A percentile compares a stretch with the other conserved stretches of the same genome.
Conservation (phyloP, 75 land plant genomes). For the Pseudotsuga menziesii region DNA sequence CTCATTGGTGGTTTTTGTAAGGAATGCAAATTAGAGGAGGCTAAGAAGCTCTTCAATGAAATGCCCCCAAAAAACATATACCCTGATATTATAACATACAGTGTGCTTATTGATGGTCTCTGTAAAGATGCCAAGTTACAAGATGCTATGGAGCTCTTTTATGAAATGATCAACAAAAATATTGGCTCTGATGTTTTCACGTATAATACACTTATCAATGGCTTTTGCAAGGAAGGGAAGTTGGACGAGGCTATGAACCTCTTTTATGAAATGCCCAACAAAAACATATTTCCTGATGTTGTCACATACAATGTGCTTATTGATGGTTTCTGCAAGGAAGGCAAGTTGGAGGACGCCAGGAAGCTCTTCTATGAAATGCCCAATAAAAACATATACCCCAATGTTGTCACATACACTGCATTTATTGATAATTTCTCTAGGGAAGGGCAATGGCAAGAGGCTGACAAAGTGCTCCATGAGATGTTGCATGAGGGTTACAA, state of each 20-base stretch:
- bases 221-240: not conserved
- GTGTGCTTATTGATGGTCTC: not conserved
- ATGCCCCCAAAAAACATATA: slow-evolving; percentile 14
- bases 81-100: slow-evolving; percentile 15
- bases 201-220: not conserved
- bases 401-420: slow-evolving; percentile 11
- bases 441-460: slow-evolving; percentile 11
- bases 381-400: not conserved
- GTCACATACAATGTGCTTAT: slow-evolving; percentile 20
- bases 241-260: not conserved
- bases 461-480: slow-evolving; percentile 10
- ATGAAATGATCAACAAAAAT: not conserved
- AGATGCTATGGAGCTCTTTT: not conserved
- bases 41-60: slow-evolving; percentile 17
- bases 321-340: slow-evolving; percentile 8
- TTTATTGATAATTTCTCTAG: slow-evolving; percentile 18
- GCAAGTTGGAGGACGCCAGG: slow-evolving; percentile 5
- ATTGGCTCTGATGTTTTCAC: not conserved
- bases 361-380: slow-evolving; percentile 23
- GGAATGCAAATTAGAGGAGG: slow-evolving; percentile 20
- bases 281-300: slow-evolving; percentile 8
- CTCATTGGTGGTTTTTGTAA: slow-evolving; percentile 24
- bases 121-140: not conserved
- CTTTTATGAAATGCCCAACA: not conserved
- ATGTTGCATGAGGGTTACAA: slow-evolving; percentile 8